Evolutionary conservation across 768 basidiomycete species (phyloP).

Genomic region (Termitomyces sp.): DNA sequence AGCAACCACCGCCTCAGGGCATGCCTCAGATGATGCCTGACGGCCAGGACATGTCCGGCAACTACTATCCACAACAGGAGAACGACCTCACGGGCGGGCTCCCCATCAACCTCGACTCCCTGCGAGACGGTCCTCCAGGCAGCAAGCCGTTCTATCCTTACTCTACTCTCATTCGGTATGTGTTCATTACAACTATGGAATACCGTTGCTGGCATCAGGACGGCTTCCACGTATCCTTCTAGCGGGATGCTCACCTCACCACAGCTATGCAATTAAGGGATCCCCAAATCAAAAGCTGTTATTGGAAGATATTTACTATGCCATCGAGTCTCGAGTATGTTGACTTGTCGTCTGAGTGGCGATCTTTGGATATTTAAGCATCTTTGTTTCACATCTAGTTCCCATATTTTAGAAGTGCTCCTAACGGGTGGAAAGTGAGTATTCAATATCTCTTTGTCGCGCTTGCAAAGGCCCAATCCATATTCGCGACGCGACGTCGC

Average conservation of each 20-base stretch:
- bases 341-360: conserved; percentile 3
- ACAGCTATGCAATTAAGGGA: conserved; percentile 87
- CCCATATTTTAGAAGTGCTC: conserved; percentile 84
- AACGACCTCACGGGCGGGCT: conserved; percentile 81
- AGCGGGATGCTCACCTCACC: conserved; percentile 14
- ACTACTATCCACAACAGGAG: conserved; percentile 67
- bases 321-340: conserved; percentile 83
- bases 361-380: conserved; percentile 4
- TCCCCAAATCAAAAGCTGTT: conserved; percentile 84
- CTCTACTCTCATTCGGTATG: conserved; percentile 85
- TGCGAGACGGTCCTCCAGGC: conserved; percentile 84
- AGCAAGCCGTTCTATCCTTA: conserved; percentile 92
- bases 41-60: conserved; percentile 52
- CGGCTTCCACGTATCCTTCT: conserved; percentile 13
- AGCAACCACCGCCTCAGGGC: conserved; percentile 50
- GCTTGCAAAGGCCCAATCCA: conserved; percentile 11
- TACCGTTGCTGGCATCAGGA: conserved; percentile 14
- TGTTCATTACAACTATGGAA: conserved; percentile 15
- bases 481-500: conserved; percentile 34
- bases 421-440: conserved; percentile 90
- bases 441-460: conserved; percentile 1
- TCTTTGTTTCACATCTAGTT: conserved; percentile 48
- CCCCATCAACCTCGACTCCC: conserved; percentile 83
- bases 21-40: conserved; percentile 69
- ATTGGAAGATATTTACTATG: conserved; percentile 89